Percentiles rank a stretch among this genome's conserved stretches.
Evolutionary conservation across 192 early-diverging fungal genomes (phyloP).

Genomic region (Cladochytrium replicatum): DNA sequence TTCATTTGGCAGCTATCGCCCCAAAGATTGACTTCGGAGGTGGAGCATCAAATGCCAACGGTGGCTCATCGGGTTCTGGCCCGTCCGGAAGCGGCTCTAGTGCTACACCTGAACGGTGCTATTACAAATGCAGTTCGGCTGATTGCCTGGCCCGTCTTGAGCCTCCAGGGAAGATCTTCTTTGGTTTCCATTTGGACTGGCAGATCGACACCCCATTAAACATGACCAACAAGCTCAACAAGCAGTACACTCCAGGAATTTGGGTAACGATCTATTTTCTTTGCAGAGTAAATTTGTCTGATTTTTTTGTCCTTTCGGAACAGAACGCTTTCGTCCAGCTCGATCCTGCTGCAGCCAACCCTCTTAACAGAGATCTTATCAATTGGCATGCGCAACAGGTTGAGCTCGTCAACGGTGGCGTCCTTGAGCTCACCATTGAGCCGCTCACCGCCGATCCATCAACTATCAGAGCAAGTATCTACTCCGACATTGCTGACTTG

Average conservation of each 20-base stretch:
- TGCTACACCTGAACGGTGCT: too few species aligned
- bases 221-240: constrained; percentile 8
- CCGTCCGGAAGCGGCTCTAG: too few species aligned
- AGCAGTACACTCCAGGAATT: neutral
- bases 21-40: neutral
- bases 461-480: constrained; percentile 7
- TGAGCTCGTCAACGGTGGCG: constrained; percentile 13
- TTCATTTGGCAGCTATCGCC: neutral
- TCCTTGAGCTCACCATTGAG: constrained; percentile 24
- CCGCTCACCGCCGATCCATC: constrained; percentile 6
- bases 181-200: constrained; percentile 26
- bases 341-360: neutral
- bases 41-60: too few species aligned
- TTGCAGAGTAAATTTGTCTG: constrained; percentile 15
- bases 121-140: constrained; percentile 5
- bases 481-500: constrained; percentile 11
- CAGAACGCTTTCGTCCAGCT: constrained; percentile 22
- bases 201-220: constrained; percentile 6
- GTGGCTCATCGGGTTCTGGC: too few species aligned
- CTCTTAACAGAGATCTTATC: constrained; percentile 2
- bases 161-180: neutral
- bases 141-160: constrained; percentile 10
- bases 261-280: neutral
- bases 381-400: constrained; percentile 29
- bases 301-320: too few species aligned